Evolutionary conservation across 768 basidiomycete species (phyloP).

Genomic region (Leccinum rimulosum): DNA sequence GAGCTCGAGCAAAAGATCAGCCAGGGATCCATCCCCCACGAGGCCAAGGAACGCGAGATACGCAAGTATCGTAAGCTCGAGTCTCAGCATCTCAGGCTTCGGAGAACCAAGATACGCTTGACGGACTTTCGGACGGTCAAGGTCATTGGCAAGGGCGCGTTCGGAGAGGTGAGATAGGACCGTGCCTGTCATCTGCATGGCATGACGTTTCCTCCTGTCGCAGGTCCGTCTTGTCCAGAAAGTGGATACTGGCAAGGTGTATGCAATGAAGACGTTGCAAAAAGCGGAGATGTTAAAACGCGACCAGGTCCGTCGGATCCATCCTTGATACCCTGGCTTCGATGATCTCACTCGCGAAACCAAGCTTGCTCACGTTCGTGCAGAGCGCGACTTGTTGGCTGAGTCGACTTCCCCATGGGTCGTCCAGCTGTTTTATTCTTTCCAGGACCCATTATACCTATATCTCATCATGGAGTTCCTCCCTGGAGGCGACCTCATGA

Average conservation of each 20-base stretch:
- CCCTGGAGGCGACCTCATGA: conserved; percentile 97
- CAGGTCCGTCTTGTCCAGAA: conserved; percentile 96
- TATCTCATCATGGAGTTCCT: conserved; percentile 97
- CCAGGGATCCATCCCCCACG: conserved; percentile 68
- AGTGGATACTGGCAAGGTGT: conserved; percentile 95
- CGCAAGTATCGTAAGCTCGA: conserved; percentile 84
- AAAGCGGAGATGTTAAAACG: conserved; percentile 99
- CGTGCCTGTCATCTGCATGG: neutral
- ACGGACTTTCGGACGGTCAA: conserved; percentile 95
- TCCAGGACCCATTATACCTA: conserved; percentile 93
- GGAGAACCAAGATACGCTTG: conserved; percentile 90
- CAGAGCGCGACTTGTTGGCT: conserved; percentile 93
- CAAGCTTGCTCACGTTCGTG: conserved; percentile 95
- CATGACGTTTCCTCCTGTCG: conserved; percentile 4
- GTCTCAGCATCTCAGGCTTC: conserved; percentile 85
- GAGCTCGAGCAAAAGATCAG: conserved; percentile 84
- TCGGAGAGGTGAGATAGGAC: conserved; percentile 76
- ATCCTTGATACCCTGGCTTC: neutral
- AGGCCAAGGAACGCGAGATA: conserved; percentile 87
- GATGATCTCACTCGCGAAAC: conserved; percentile 9
- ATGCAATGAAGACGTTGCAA: conserved; percentile 98
- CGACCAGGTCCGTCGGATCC: conserved; percentile 70
- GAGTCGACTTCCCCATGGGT: conserved; percentile 98
- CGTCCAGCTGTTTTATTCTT: conserved; percentile 96
- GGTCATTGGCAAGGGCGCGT: conserved; percentile 98